Base-by-base conservation (phyloP, 306 rosid species). In the Pterocarpus santalinus region DNA sequence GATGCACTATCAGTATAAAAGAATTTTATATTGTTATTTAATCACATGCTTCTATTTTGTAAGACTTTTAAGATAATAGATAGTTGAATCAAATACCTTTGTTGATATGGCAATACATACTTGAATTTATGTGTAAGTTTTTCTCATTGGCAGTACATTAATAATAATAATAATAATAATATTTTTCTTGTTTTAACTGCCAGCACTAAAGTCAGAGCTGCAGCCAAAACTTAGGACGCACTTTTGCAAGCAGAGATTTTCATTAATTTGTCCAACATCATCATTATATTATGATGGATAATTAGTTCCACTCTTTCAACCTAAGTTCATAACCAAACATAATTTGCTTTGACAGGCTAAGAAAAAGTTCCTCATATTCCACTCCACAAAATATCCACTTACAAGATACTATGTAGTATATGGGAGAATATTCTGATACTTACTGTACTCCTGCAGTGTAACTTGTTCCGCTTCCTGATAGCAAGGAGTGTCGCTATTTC, bases 401-500 rank as follows among this genome's bases (percentile, higher is more conserved):
- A 58, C 16, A 65, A 7, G 11, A 34, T 7, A 60, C 13, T 38
- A 60, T 34, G 39, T 34, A 72, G 68, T 3, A 66, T 63, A 39
- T 0, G 12, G 28, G 39, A 69, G 15, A 78, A 41, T 57, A 49
- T 73, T 68, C 28, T 41, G 76, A 85, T 80, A 86, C 98, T 94
- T 86, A 96, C 99, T 3, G 12, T 83, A 82, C 99, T 94, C 77
- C 99, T 87, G 77, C 97, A 96, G 77, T 87, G 53, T 85, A 96
- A 71, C 81, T 85, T 86, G 79, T 86, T 89, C 58, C 88, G 94
- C 69, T 88, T 84, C 80, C 99, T 87, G 61, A 94, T 53, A 79
- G 94, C 82, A 76, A 94, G 52, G 67, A 96, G 87, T 14, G 86
- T 67, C 1, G 69, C 86, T 77, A 96, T 87, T 85, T 94, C 99